Percentiles rank a stretch among this genome's conserved stretches.
These are phyloP conservation scores for Cenchrus fungigraminus DNA, from an alignment of 176 grass and related monocot genomes.

Conservation along the genomic window DNA sequence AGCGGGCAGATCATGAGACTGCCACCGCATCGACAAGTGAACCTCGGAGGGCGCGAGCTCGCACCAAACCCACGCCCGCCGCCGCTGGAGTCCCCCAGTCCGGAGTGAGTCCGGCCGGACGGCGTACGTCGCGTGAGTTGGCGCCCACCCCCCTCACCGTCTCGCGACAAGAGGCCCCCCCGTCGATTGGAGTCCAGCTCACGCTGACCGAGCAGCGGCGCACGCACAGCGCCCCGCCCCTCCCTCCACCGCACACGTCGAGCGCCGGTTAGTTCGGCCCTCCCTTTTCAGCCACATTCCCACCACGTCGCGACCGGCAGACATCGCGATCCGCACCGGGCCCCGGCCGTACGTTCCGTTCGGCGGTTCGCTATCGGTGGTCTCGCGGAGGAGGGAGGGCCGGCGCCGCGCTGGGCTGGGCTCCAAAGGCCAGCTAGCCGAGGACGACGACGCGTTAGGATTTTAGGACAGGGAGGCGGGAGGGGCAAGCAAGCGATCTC, in stretches of 20 bases:
- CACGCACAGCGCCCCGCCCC: not conserved
- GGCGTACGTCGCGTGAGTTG: conserved; percentile 18
- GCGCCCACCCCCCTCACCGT: not conserved
- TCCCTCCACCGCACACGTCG: conserved; percentile 7
- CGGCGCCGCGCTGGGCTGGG: not conserved
- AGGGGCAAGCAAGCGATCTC: not conserved
- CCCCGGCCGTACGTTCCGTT: conserved; percentile 2
- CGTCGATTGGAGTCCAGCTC: conserved; percentile 44
- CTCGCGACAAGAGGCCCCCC: not conserved
- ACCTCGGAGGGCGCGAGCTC: not conserved
- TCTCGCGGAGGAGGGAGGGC: not conserved
- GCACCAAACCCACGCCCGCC: not conserved
- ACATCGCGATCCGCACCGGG: not conserved
- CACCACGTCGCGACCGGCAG: not conserved
- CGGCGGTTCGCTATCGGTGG: not conserved
- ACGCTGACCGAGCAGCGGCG: conserved; percentile 10
- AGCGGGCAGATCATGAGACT: not conserved
- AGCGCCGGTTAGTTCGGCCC: conserved; percentile 31
- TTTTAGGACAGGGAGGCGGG: not conserved
- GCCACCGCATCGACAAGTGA: too few species aligned
- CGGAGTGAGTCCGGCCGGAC: not conserved
- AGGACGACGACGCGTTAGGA: not conserved
- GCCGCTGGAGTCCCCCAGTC: not conserved
- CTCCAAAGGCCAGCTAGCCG: conserved; percentile 21
- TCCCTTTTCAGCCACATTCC: conserved; percentile 44